A percentile compares a stretch with the other conserved stretches of the same genome.
phyloP scores from a whole-genome alignment of 208 protist genomes.

The Acanthamoeba sp. region DNA sequence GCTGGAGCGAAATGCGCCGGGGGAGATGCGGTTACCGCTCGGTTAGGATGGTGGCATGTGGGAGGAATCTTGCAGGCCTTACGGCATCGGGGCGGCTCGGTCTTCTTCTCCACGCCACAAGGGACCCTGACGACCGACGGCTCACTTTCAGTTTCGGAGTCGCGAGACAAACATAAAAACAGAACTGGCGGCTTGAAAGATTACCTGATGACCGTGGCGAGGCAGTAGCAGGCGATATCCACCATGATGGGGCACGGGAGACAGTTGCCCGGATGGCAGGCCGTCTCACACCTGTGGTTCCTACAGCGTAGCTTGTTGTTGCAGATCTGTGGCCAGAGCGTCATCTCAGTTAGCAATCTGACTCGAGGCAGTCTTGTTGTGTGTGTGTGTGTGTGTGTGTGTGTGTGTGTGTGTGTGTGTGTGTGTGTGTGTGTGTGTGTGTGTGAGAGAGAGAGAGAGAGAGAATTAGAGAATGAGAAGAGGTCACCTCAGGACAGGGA shows the following conservation, averaged over 20 bases:
- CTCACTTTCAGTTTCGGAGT: too few relatives aligned
- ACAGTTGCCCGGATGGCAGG: constrained; percentile 28
- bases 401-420: too few relatives aligned
- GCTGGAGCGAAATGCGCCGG: too few relatives aligned
- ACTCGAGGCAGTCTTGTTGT: too few relatives aligned
- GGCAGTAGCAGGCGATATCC: constrained; percentile 18
- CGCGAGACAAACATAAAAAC: too few relatives aligned
- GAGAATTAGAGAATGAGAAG: too few relatives aligned
- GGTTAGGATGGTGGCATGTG: constrained; percentile 30
- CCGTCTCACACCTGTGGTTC: constrained; percentile 51
- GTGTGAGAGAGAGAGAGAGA: neutral
- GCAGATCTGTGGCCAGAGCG: neutral
- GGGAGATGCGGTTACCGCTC: neutral
- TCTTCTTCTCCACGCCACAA: constrained; percentile 28
- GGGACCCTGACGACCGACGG: neutral
- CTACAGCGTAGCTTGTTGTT: constrained; percentile 39
- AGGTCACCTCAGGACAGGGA: constrained; percentile 10
- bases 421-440: neutral
- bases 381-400: too few relatives aligned
- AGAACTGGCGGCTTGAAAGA: too few relatives aligned
- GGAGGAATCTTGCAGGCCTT: constrained; percentile 53
- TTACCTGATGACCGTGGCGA: constrained; percentile 17
- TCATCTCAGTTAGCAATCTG: neutral
- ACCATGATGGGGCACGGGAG: constrained; percentile 38
- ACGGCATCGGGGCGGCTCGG: constrained; percentile 17